Percentiles rank a stretch among this genome's conserved stretches.
These are phyloP conservation scores for Lepidium campestre DNA, from an alignment of 441 rosid species.

Conservation along the genomic window DNA sequence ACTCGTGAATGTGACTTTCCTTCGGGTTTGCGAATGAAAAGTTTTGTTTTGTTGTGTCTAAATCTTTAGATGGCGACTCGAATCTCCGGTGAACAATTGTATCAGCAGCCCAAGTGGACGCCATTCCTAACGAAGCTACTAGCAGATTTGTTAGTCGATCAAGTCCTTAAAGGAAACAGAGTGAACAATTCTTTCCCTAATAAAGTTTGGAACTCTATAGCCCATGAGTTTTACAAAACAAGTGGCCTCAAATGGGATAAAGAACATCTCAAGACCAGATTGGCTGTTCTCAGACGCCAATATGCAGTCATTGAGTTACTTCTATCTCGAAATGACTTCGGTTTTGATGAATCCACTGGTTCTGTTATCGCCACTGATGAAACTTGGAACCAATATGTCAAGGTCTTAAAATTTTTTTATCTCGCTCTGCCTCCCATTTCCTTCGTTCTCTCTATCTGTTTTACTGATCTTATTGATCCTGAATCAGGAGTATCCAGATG, in stretches of 20 bases:
- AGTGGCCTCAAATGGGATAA: slow-evolving; percentile 43
- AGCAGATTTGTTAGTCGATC: slow-evolving; percentile 41
- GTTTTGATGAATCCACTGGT: slow-evolving; percentile 37
- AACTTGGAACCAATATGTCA: slow-evolving; percentile 38
- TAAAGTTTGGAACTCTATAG: slow-evolving; percentile 42
- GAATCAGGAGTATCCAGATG: slow-evolving; percentile 54
- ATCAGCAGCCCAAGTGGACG: slow-evolving; percentile 42
- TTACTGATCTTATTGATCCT: background rate
- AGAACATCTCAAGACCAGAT: slow-evolving; percentile 44
- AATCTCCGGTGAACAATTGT: slow-evolving; percentile 24
- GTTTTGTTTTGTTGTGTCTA: background rate
- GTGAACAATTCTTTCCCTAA: slow-evolving; percentile 33
- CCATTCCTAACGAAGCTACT: slow-evolving; percentile 34
- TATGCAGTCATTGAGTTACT: slow-evolving; percentile 35
- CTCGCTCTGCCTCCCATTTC: background rate
- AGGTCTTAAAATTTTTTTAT: slow-evolving; percentile 29
- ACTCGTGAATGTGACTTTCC: background rate
- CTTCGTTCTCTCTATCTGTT: background rate
- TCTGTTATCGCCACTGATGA: slow-evolving; percentile 33
- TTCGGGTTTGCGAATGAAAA: background rate
- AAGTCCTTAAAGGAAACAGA: slow-evolving; percentile 44
- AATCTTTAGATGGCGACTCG: slow-evolving; percentile 31
- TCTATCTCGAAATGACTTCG: slow-evolving; percentile 35
- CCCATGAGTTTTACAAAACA: slow-evolving; percentile 36
- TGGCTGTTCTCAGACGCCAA: slow-evolving; percentile 35